phyloP scores from a whole-genome alignment of 495 filamentous ascomycete genomes.

The Margaritispora aquatica region DNA sequence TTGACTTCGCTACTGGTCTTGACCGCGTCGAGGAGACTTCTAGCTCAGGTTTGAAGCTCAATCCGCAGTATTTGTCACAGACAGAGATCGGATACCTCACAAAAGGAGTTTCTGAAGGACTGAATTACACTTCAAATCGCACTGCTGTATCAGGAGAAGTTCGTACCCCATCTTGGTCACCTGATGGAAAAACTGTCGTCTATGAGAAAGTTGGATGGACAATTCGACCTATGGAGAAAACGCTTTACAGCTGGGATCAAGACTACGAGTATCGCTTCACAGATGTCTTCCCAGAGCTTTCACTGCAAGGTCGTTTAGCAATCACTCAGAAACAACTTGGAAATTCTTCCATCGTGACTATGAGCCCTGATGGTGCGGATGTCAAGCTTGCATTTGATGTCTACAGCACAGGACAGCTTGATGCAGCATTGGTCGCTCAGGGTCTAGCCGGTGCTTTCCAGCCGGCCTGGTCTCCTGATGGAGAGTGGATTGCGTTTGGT shows the following conservation, averaged over 20 bases:
- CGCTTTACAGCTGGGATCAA: constrained; percentile 15
- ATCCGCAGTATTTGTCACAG: not conserved
- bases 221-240: constrained; percentile 12
- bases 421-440: not conserved
- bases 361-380: constrained; percentile 7
- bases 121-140: constrained; percentile 14
- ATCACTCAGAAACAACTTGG: constrained; percentile 18
- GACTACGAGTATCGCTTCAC: constrained; percentile 22
- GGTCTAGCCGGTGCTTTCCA: constrained; percentile 19
- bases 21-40: constrained; percentile 10
- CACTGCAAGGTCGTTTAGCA: constrained; percentile 5
- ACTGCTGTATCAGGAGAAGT: not conserved
- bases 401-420: not conserved
- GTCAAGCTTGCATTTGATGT: constrained; percentile 9
- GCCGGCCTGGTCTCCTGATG: constrained; percentile 12
- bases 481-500: constrained; percentile 14
- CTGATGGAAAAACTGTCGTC: constrained; percentile 16
- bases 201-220: constrained; percentile 10
- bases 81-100: constrained; percentile 6
- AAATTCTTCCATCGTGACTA: constrained; percentile 16
- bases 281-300: constrained; percentile 19
- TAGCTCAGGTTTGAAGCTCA: constrained; percentile 5
- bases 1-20: constrained; percentile 18
- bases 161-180: constrained; percentile 18
- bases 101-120: constrained; percentile 7